Percentiles rank a stretch among this genome's conserved stretches.
These are phyloP conservation scores for Scedosporium apiospermum DNA, from an alignment of 2,329 filamentous ascomycete species.

Conservation along the genomic window DNA sequence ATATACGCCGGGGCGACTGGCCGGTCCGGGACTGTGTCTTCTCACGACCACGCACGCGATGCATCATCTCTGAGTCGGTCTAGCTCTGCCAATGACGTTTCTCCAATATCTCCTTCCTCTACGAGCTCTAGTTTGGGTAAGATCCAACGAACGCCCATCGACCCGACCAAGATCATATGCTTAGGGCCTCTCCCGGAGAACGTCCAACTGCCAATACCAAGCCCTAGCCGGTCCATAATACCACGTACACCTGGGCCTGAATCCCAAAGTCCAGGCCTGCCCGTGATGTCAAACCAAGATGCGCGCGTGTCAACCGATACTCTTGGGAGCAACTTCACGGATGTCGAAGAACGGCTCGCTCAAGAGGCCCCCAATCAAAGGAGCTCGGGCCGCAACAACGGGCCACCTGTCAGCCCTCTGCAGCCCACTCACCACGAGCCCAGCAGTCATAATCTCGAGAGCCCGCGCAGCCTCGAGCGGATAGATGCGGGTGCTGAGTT, in stretches of 20 bases:
- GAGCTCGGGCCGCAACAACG: neutral
- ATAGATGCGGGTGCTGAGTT: constrained; percentile 34
- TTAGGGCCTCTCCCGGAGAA: constrained; percentile 44
- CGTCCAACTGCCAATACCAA: constrained; percentile 18
- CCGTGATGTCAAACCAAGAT: neutral
- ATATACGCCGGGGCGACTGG: constrained; percentile 16
- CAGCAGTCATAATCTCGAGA: constrained; percentile 11
- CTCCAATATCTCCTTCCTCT: constrained; percentile 10
- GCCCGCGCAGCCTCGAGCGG: constrained; percentile 25
- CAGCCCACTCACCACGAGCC: neutral
- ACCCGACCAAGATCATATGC: constrained; percentile 42
- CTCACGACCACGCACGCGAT: constrained; percentile 12
- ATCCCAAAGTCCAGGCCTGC: neutral
- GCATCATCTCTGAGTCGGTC: constrained; percentile 18
- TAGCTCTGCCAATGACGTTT: constrained; percentile 15
- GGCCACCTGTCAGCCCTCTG: neutral
- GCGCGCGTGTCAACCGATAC: constrained; percentile 25
- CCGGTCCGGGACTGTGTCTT: neutral
- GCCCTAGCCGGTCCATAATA: constrained; percentile 9
- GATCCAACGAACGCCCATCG: constrained; percentile 40
- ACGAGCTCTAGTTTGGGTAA: neutral
- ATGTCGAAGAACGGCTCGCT: constrained; percentile 28
- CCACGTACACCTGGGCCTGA: constrained; percentile 11
- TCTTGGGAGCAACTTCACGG: constrained; percentile 39
- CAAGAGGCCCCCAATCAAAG: constrained; percentile 9